Conservation (phyloP, 768 basidiomycete species). For the Tylopilus sp. region DNA sequence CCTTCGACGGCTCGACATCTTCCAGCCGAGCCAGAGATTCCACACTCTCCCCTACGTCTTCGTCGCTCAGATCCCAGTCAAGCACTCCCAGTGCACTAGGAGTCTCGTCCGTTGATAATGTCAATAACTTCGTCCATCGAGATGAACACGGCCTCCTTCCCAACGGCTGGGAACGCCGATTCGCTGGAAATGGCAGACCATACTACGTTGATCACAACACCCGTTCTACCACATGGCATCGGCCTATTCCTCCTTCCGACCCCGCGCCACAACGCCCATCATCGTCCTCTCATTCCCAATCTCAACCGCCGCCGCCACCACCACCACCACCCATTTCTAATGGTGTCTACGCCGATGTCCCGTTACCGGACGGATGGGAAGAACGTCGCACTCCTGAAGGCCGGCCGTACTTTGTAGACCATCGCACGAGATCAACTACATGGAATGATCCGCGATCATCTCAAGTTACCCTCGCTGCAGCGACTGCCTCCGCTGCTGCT, state of each 20-base stretch:
- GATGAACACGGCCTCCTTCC: constrained; percentile 67
- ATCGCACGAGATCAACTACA: constrained; percentile 81
- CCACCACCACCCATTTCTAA: constrained; percentile 31
- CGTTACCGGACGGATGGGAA: constrained; percentile 89
- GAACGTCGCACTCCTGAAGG: constrained; percentile 89
- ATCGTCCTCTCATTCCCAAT: constrained; percentile 13
- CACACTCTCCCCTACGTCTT: constrained; percentile 6
- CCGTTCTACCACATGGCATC: constrained; percentile 78
- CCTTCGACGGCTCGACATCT: constrained; percentile 13
- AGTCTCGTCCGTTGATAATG: background rate
- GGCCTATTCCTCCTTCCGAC: constrained; percentile 34
- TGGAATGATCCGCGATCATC: constrained; percentile 82
- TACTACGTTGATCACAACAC: constrained; percentile 90
- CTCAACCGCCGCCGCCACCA: constrained; percentile 23
- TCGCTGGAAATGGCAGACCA: constrained; percentile 58
- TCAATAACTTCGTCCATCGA: constrained; percentile 35
- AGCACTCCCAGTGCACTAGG: constrained; percentile 10
- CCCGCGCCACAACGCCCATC: constrained; percentile 17
- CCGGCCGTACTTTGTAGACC: constrained; percentile 70
- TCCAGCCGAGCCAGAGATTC: constrained; percentile 15
- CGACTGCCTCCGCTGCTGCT: constrained; percentile 40
- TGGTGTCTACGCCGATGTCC: constrained; percentile 52
- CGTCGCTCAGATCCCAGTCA: constrained; percentile 12
- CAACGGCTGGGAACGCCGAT: constrained; percentile 78
- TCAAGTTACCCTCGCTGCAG: constrained; percentile 45